Evolutionary conservation across 2,329 filamentous ascomycete species (phyloP), one percentile per base, ranked within the genome.

Genomic region (Cordyceps militaris): DNA sequence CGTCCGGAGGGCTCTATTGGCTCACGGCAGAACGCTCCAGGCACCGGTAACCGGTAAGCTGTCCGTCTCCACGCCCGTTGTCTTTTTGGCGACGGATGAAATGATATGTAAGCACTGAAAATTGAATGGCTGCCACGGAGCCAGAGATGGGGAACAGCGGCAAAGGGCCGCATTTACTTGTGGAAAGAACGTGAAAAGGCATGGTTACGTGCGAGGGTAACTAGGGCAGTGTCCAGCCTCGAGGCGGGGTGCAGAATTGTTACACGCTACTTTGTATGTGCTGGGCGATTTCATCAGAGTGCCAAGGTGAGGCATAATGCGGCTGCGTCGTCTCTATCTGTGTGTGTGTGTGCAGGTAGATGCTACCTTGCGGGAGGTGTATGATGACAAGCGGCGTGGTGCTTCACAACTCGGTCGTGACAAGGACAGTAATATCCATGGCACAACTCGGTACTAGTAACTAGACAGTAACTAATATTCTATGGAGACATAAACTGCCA

Each of bases 131-230:
- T 40, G 23, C 19, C 23, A 56, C 53, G 48, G 53, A 32, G 30
- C 30, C 23, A 36, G 42, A 42, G 38, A 4, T n/a, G 16, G 42
- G 42, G 11, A 19, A 44, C n/a, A 21, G 53, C 34, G 42, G 53
- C 53, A 46, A 28, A 36, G 40, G 53, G 43, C 53, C 43, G 43
- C 53, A 56, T 48, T 56, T 48, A 47, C 48, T 56, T 56, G 53
- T 48, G 53, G 53, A 19, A 47, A 21, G 26, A n/a, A 14, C n/a
- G 34, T 21, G 24, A 6, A 40, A 36, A 23, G 30, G 53, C 32
- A 47, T 55, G 42, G 53, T 56, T 56, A 56, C 43, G 16, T 56
- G 38, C 28, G 52, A 36, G 52, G 16, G 38, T n/a, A n/a, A n/a
- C n/a, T 38, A 53, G 40, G 40, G 40, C 28, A 46, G 40, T 36